phyloP scores from a whole-genome alignment of 2,329 filamentous ascomycete genomes.

The Lasiodiplodia sp. region DNA sequence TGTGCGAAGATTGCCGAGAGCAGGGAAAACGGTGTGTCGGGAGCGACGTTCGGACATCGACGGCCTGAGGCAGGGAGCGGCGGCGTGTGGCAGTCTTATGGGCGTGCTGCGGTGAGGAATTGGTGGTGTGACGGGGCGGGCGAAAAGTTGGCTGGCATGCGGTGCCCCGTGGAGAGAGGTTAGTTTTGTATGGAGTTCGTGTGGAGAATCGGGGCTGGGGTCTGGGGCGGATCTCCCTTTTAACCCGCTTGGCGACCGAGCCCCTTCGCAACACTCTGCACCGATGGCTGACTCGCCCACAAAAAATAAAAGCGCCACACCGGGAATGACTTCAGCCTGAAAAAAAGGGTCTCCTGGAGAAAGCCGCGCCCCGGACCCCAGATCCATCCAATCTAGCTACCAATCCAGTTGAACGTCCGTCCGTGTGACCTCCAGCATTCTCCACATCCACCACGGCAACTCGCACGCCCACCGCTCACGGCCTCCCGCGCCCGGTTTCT shows the following conservation, averaged over 20 bases:
- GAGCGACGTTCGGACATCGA: neutral
- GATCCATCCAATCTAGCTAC: slow-evolving; percentile 7
- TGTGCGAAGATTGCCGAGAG: slow-evolving; percentile 16
- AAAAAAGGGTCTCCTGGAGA: slow-evolving; percentile 6
- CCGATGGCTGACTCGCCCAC: slow-evolving; percentile 23
- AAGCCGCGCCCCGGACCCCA: slow-evolving; percentile 1
- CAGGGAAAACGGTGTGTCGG: neutral
- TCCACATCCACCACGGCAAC: slow-evolving; percentile 5
- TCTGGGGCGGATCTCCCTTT: slow-evolving; percentile 23
- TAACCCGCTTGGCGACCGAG: slow-evolving; percentile 7
- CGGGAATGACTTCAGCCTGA: slow-evolving; percentile 22
- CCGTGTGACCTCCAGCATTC: slow-evolving; percentile 19
- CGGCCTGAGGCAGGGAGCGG: neutral
- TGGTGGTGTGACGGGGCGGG: slow-evolving; percentile 1
- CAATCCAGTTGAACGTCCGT: neutral
- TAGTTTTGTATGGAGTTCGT: slow-evolving; percentile 21
- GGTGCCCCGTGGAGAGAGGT: slow-evolving; percentile 25
- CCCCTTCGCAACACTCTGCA: slow-evolving; percentile 22
- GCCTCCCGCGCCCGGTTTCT: slow-evolving; percentile 2
- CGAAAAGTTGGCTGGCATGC: neutral
- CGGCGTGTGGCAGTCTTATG: neutral
- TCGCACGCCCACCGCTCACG: neutral
- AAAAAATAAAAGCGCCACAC: slow-evolving; percentile 8
- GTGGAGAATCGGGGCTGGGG: slow-evolving; percentile 6
- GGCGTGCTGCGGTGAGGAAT: neutral